Evolutionary conservation across 108 stramenopile genomes (phyloP), one percentile per base, ranked within the genome.

Genomic region (Skeletonema tropicum): DNA sequence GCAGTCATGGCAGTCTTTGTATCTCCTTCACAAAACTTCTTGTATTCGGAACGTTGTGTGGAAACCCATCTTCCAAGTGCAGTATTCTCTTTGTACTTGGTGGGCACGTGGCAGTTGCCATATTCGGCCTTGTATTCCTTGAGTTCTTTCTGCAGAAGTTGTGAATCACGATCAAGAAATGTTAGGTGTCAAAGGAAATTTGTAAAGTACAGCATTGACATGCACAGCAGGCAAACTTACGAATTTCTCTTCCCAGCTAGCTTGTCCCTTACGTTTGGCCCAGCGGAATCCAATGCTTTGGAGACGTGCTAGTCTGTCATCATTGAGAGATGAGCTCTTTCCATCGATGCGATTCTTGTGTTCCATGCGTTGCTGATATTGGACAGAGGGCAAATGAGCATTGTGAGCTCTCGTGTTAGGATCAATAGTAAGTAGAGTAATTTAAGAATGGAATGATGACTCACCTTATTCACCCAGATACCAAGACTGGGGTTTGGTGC

Each of bases 391-490:
- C 38, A 21, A 69, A 23, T 1, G 15, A 45, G 42, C 0, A 12
- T 45, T 5, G 42, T 26, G 39, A 42, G 15, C 25, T 21, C n/a
- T 6, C 48, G 33, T 48, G 58, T 29, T 29, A 29, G n/a, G n/a
- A 19, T 15, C 42, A 64, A 29, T 29, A 29, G 2, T 2, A 15
- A 65, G 15, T 9, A 66, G 2, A 12, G 30, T 49, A 48, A 46
- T 30, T 33, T 38, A 52, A 52, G 32, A 33, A 59, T 31, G 49
- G 59, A 68, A 29, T 17, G 26, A 48, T 2, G 5, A 21, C 76
- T 66, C 3, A 78, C 77, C 77, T 78, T 80, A 57, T 80, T 80
- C 36, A 90, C 89, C 92, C 90, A 94, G 69, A 87, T 90, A 5
- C 92, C 92, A 39, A 94, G 74, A 38, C 85, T 80, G 3, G 85